These are phyloP conservation scores for Wickerhamomyces chaumierensis DNA, from an alignment of 805 yeast genomes.

Conservation along the genomic window DNA sequence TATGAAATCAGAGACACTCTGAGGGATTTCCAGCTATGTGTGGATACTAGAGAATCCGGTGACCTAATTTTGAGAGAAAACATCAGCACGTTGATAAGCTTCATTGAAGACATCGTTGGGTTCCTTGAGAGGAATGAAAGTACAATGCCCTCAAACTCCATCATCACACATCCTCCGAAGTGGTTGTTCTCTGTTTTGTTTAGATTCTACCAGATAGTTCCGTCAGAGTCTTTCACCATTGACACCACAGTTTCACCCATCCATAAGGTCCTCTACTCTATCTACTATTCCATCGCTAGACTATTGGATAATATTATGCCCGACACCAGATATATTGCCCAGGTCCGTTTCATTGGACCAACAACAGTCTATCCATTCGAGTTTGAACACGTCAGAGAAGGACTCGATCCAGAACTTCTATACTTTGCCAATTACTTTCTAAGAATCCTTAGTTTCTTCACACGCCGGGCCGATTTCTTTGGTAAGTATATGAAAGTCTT, in stretches of 20 bases:
- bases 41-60: background rate
- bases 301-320: constrained; percentile 17
- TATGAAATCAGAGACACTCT: constrained; percentile 10
- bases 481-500: constrained; percentile 12
- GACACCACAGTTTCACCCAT: constrained; percentile 3
- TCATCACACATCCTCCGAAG: constrained; percentile 11
- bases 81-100: constrained; percentile 4
- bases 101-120: constrained; percentile 4
- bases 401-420: constrained; percentile 4
- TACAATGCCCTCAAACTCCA: constrained; percentile 1
- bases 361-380: constrained; percentile 13
- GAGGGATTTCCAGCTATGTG: constrained; percentile 3
- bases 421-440: constrained; percentile 9
- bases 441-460: constrained; percentile 12
- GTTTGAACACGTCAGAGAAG: constrained; percentile 2
- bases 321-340: constrained; percentile 11
- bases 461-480: constrained; percentile 14
- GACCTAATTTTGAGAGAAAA: constrained; percentile 6
- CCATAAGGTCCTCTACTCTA: constrained; percentile 10
- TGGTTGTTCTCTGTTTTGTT: constrained; percentile 6
- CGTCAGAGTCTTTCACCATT: constrained; percentile 11
- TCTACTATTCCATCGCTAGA: constrained; percentile 8
- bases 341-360: constrained; percentile 17
- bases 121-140: background rate
- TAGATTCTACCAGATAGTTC: constrained; percentile 10